Evolutionary conservation across 441 rosid genomes (phyloP), one percentile per base, ranked within the genome.

Genomic region (Raphanus hybrid): DNA sequence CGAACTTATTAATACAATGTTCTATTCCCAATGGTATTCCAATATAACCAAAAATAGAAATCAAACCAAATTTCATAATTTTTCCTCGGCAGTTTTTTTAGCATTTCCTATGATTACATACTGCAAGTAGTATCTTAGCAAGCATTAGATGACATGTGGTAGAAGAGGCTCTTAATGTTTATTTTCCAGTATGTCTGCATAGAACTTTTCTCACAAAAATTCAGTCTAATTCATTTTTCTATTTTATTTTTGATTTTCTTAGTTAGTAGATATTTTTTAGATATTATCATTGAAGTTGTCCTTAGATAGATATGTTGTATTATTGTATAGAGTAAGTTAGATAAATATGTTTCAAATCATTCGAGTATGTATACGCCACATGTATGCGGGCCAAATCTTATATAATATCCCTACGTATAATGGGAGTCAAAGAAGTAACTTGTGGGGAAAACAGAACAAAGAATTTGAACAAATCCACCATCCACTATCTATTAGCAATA

Each of bases 381-480:
- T 20, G 15, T 20, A 66, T 41, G 10, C 23, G 43, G 61, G 54
- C 2, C 18, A 2, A 74, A 20, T 35, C 27, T 45, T 10, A 12
- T 18, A 75, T 16, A 60, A 3, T 29, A 71, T 77, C 39, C 52
- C 50, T 61, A 39, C 32, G 67, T 54, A 73, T 16, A 68, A 79
- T 32, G 11, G 37, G 74, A 79, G 89, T 85, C 89, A 84, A 83
- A 81, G 76, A 72, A 70, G 79, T 71, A 75, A 75, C 79, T 70
- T 80, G 70, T 65, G 73, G 73, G 73, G 10, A 59, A 64, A 75
- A 70, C 64, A 80, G 69, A 75, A 80, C 69, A 70, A 75, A 35
- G 15, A 45, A 59, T 70, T 80, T 80, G 79, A 75, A 75, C 52
- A 60, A 70, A 75, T 80, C 75, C 45, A 67, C 69, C 58, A 50